A percentile compares a stretch with the other conserved stretches of the same genome.
Evolutionary conservation across 495 filamentous ascomycete species (phyloP).

Genomic region (Penicillium ucsense): DNA sequence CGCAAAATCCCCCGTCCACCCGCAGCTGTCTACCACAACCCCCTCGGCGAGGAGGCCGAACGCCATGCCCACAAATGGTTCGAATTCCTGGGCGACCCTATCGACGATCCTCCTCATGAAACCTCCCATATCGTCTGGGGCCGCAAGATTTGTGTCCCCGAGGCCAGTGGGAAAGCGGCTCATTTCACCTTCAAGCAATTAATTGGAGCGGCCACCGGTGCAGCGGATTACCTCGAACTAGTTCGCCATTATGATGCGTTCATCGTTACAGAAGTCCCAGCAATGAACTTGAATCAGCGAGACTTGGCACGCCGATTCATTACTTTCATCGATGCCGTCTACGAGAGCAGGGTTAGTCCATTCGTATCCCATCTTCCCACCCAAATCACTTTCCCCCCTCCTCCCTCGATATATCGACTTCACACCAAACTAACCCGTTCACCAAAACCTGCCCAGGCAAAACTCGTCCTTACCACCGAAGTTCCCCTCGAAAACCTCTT

Average conservation of each 20-base stretch:
- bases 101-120: slow-evolving; percentile 63
- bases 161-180: slow-evolving; percentile 78
- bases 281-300: slow-evolving; percentile 77
- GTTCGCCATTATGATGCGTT: slow-evolving; percentile 87
- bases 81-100: slow-evolving; percentile 76
- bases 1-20: slow-evolving; percentile 91
- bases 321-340: slow-evolving; percentile 93
- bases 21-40: slow-evolving; percentile 85
- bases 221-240: slow-evolving; percentile 91
- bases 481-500: slow-evolving; percentile 81
- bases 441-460: slow-evolving; percentile 42
- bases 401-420: not conserved
- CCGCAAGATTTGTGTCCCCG: slow-evolving; percentile 74
- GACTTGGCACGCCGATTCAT: slow-evolving; percentile 91
- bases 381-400: not conserved
- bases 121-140: slow-evolving; percentile 89
- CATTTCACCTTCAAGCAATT: slow-evolving; percentile 86
- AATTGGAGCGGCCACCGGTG: slow-evolving; percentile 76
- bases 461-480: slow-evolving; percentile 83
- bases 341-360: slow-evolving; percentile 57
- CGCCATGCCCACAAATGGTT: slow-evolving; percentile 92
- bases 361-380: not conserved
- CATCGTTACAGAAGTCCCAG: slow-evolving; percentile 80
- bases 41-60: slow-evolving; percentile 64
- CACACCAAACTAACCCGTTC: too few species aligned